Base-by-base conservation (phyloP, 1,284 basidiomycete genomes). In the Boletus nobilissimus region DNA sequence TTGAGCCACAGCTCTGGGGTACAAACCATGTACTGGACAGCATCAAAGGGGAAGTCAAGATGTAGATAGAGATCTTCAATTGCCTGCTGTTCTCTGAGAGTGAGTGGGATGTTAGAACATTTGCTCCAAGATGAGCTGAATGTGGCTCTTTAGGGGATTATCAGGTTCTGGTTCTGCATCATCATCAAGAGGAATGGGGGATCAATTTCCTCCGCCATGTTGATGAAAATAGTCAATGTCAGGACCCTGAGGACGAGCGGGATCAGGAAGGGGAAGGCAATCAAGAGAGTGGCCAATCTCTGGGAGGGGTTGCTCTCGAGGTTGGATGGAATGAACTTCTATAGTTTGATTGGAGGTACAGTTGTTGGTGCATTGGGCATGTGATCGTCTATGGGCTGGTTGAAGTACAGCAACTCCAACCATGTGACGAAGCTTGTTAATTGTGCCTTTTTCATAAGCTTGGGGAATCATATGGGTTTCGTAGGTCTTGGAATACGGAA, bases 41-140 rank as follows among this genome's bases (percentile, higher is more conserved):
- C 62, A 10, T 14, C 0, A 19, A 79, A 78, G 0, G 77, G 73
- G 29, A 79, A n/a, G 3, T 62, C 34, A 0, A 70, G 24, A 0
- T 2, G 2, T 2, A n/a, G 19, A 29, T 78, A 78, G 2, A 79
- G 64, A 10, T 71, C 63, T 16, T 79, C 73, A 0, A 16, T 16
- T 0, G 46, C 71, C 0, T 39, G 26, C 7, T 73, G 13, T 2
- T 63, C 39, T 3, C 64, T 18, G 0, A 62, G 16, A 0, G 1
- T 24, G 0, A 1, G 1, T 0, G 74, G 78, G 8, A 80, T 80
- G 34, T 77, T 80, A 75, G 57, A 48, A 80, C 18, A 80, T 18
- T 32, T 80, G 78, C 9, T 80, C 72, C 38, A 80, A 46, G 5
- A 80, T 80, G 0, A 22, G 0, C 3, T 66, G 51, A 9, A 75